Base-by-base conservation (phyloP, 202 grass and related monocot species). In the Elaeis oleifera region DNA sequence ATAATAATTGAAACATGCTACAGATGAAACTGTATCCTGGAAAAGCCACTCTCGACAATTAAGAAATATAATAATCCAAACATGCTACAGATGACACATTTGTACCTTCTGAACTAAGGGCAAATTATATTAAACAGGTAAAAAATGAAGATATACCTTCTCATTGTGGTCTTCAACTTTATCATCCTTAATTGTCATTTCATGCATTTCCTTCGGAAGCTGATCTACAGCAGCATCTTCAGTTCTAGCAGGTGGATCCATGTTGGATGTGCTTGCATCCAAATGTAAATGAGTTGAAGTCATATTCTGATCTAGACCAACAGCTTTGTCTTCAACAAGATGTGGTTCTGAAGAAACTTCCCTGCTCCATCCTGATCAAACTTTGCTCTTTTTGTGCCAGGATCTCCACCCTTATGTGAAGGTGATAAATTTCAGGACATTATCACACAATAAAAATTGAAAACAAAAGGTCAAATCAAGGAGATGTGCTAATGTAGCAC, bases 131-230 rank as follows among this genome's bases (percentile, higher is more conserved):
- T 48, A 63, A 26, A 5, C 2, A 54, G 44, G 24, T 21, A 15
- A 14, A 32, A 1, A 18, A 50, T 50, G 48, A 23, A 24, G 18
- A 25, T 28, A 79, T 44, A 99, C 94, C 94, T 94, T 94, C 63
- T 87, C 83, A 61, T 65, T 72, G 56, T 18, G 69, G 16, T 77
- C 69, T 56, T 86, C 80, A 68, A 76, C 55, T 82, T 92, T 99
- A 63, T 86, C 85, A 68, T 89, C 88, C 56, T 70, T 84, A 58
- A 99, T 94, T 58, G 83, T 89, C 94, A 94, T 94, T 18, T 79
- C 82, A 76, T 99, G 66, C 85, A 99, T 65, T 79, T 89, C 88
- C 60, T 89, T 89, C 67, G 80, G 94, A 79, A 95, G 90, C 78
- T 89, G 68, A 89, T 89, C 71, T 24, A 79, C 70, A 51, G 68